phyloP scores from a whole-genome alignment of 2,329 filamentous ascomycete species.

The Monosporascus sp. region DNA sequence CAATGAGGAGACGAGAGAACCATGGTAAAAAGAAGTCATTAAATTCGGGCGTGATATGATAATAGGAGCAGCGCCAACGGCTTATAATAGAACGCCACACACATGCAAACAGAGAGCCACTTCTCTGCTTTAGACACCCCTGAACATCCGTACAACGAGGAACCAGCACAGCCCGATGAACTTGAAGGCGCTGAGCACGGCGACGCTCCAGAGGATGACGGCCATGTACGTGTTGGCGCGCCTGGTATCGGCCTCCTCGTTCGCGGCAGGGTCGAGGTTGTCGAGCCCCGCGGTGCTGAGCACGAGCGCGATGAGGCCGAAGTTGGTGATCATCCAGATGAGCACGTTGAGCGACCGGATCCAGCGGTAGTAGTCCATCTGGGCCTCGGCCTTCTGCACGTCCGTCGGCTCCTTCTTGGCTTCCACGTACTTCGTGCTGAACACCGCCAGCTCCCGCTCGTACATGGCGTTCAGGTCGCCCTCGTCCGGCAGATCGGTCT shows the following conservation, averaged over 20 bases:
- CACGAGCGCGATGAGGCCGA: constrained; percentile 80
- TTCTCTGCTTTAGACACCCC: constrained; percentile 49
- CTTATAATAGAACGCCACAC: no score
- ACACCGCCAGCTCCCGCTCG: constrained; percentile 72
- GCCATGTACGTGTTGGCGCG: constrained; percentile 79
- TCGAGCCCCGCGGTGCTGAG: constrained; percentile 81
- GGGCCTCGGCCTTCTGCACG: constrained; percentile 64
- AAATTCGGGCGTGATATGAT: no score
- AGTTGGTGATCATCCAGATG: constrained; percentile 95
- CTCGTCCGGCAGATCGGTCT: constrained; percentile 93
- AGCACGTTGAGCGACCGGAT: constrained; percentile 89
- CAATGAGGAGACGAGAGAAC: no score
- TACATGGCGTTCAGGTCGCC: constrained; percentile 94
- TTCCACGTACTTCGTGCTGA: constrained; percentile 68
- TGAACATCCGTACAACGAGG: constrained; percentile 81
- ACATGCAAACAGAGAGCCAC: not conserved
- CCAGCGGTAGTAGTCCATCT: constrained; percentile 97
- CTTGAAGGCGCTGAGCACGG: constrained; percentile 75
- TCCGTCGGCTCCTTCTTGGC: constrained; percentile 58
- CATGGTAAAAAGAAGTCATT: no score
- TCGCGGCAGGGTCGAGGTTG: constrained; percentile 46
- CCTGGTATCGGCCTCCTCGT: constrained; percentile 39
- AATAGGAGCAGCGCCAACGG: no score
- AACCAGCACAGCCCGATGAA: constrained; percentile 90
- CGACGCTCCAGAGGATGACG: constrained; percentile 85